A percentile compares a stretch with the other conserved stretches of the same genome.
Conservation (phyloP, 306 rosid genomes). For the Prunus davidiana region DNA sequence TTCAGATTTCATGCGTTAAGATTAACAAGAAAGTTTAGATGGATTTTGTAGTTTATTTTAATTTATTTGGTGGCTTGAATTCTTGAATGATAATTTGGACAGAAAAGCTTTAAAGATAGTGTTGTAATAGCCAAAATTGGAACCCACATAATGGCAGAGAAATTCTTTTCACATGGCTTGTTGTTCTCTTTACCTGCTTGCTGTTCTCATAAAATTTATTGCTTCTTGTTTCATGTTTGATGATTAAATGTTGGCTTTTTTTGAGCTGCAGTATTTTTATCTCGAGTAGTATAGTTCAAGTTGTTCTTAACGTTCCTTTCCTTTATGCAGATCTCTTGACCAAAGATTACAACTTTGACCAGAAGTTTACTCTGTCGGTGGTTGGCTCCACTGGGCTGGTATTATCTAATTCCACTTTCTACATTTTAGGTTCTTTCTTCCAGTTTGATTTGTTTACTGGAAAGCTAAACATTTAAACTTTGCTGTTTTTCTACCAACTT, state of each 20-base stretch:
- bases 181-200: not conserved
- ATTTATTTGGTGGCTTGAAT: not conserved
- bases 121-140: not conserved
- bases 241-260: not conserved
- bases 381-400: constrained; percentile 80
- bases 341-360: constrained; percentile 83
- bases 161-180: not conserved
- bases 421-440: not conserved
- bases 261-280: not conserved
- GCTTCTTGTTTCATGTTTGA: not conserved
- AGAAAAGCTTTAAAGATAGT: not conserved
- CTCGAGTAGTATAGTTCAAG: not conserved
- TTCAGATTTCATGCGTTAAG: not conserved
- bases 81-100: not conserved
- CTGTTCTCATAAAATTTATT: not conserved
- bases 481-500: not conserved
- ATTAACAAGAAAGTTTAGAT: not conserved
- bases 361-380: constrained; percentile 68
- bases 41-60: not conserved
- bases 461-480: not conserved
- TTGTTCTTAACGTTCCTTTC: not conserved
- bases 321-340: constrained; percentile 69
- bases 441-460: constrained; percentile 3
- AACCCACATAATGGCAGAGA: not conserved
- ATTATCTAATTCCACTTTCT: constrained; percentile 25